Conservation (phyloP, 768 basidiomycete species). For the Boletus reticulatus region DNA sequence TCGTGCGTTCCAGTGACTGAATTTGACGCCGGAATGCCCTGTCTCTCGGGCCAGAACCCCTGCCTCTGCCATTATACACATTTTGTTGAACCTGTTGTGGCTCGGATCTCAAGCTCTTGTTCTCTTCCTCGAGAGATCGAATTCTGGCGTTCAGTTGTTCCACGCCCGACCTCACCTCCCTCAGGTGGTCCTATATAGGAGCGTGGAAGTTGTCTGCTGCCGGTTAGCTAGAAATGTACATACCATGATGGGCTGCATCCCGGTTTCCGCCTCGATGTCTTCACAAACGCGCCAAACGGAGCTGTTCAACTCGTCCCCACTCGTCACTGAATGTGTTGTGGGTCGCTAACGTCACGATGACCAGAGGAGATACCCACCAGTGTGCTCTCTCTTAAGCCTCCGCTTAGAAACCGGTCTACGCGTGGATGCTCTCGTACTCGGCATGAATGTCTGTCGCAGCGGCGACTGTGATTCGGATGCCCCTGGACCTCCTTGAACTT, state of each 20-base stretch:
- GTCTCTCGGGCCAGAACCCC: background rate
- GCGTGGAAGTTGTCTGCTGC: background rate
- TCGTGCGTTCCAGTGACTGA: constrained; percentile 4
- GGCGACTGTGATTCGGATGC: too few species aligned
- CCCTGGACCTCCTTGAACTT: too few species aligned
- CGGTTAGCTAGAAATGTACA: background rate
- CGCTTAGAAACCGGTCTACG: background rate
- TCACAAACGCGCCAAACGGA: background rate
- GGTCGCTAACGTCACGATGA: too few species aligned
- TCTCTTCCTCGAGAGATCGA: constrained; percentile 10
- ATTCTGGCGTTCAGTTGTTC: constrained; percentile 8
- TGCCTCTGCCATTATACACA: background rate
- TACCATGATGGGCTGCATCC: constrained; percentile 9
- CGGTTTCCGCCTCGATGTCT: background rate
- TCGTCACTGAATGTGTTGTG: background rate
- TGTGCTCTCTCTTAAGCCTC: background rate
- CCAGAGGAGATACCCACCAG: background rate
- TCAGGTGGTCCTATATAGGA: constrained; percentile 9
- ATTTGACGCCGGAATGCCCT: constrained; percentile 7
- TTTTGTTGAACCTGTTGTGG: background rate
- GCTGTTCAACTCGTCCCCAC: background rate
- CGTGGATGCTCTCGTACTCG: constrained; percentile 11
- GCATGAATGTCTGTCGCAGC: constrained; percentile 2
- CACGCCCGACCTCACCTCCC: constrained; percentile 1
- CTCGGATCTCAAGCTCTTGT: constrained; percentile 2